A percentile compares a stretch with the other conserved stretches of the same genome.
Conservation (phyloP, 345 rosid genomes). For the Hibiscus mutabilis region DNA sequence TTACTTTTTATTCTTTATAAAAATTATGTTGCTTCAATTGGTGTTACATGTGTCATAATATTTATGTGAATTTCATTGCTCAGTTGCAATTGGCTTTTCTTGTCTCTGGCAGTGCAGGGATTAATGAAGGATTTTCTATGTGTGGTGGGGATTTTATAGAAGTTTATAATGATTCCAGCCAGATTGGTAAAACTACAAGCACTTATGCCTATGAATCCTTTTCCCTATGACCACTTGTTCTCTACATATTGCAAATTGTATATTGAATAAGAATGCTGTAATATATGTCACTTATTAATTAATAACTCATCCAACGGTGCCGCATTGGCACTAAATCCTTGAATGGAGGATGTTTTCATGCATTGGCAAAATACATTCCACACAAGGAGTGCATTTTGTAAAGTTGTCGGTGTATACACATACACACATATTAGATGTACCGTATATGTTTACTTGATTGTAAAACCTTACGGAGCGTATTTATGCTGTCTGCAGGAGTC, state of each 20-base stretch:
- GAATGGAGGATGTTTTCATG: neutral
- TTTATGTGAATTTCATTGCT: conserved; percentile 2
- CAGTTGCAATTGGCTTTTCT: conserved; percentile 7
- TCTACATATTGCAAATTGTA: neutral
- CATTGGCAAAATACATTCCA: neutral
- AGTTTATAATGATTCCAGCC: conserved; percentile 77
- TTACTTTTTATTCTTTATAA: neutral
- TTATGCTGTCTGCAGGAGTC: conserved; percentile 48
- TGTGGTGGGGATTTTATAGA: conserved; percentile 99
- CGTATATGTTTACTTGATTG: too few species aligned
- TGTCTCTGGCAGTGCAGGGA: conserved; percentile 73
- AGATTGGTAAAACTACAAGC: conserved; percentile 48
- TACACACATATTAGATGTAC: neutral
- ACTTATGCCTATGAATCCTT: neutral
- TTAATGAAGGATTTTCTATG: conserved; percentile 96
- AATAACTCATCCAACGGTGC: neutral
- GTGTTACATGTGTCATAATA: neutral
- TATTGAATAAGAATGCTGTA: neutral
- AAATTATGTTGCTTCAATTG: neutral
- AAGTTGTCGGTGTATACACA: neutral
- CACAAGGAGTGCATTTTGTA: neutral
- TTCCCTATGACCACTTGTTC: conserved; percentile 1
- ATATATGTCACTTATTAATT: neutral
- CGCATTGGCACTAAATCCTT: neutral
- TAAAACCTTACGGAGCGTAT: conserved; percentile 10